These are phyloP conservation scores for Geotrichum candidum DNA, from an alignment of 1,139 yeast species.

Conservation along the genomic window DNA sequence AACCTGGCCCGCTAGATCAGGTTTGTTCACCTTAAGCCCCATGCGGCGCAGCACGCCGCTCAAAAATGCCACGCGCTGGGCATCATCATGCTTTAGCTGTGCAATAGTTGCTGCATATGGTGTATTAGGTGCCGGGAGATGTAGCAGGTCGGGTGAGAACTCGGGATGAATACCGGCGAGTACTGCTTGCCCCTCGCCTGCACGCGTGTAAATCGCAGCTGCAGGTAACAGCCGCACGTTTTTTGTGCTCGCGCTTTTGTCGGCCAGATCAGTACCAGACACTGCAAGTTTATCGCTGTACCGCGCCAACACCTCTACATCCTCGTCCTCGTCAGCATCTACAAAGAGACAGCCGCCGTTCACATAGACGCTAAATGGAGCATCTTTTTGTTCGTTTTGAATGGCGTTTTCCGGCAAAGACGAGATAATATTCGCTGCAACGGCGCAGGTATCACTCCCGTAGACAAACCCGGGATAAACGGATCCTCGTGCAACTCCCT, in stretches of 20 bases:
- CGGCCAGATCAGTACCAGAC: conserved; percentile 30
- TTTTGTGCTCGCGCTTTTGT: conserved; percentile 28
- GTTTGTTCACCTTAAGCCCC: conserved; percentile 60
- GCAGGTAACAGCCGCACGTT: conserved; percentile 38
- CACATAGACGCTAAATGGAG: conserved; percentile 44
- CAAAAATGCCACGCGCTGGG: conserved; percentile 50
- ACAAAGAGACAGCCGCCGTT: conserved; percentile 89
- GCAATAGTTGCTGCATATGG: conserved; percentile 37
- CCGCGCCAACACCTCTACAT: conserved; percentile 63
- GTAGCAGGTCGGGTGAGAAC: conserved; percentile 48
- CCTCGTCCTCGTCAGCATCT: conserved; percentile 52
- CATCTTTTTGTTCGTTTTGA: conserved; percentile 22
- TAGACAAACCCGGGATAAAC: conserved; percentile 77
- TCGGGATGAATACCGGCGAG: conserved; percentile 90
- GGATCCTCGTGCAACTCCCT: conserved; percentile 77
- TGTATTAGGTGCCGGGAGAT: not conserved
- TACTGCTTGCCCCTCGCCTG: conserved; percentile 71
- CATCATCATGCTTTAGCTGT: conserved; percentile 42
- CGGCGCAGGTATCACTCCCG: conserved; percentile 68
- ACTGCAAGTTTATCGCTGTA: conserved; percentile 48
- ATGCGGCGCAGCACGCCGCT: conserved; percentile 49
- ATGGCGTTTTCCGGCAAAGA: conserved; percentile 26
- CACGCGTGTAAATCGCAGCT: conserved; percentile 60
- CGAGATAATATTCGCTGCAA: conserved; percentile 44
- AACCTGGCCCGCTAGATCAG: conserved; percentile 16